Evolutionary conservation across 257 asterid genomes (phyloP).

Genomic region (Parsonsia alboflavescens): DNA sequence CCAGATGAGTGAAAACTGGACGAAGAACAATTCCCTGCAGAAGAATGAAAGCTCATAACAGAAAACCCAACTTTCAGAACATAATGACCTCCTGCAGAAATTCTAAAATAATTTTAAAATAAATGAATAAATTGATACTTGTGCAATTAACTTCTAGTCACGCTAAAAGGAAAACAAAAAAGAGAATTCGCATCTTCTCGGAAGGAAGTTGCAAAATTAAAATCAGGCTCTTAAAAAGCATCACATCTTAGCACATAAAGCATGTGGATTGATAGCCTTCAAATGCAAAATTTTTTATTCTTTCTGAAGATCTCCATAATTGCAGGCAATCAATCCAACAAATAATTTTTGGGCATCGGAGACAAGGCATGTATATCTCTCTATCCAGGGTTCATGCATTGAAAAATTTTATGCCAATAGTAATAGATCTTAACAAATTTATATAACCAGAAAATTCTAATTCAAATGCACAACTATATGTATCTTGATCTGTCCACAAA

Average conservation of each 20-base stretch:
- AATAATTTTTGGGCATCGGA: not conserved
- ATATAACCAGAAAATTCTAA: not conserved
- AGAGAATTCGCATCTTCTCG: not conserved
- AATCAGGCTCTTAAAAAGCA: not conserved
- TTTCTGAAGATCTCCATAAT: not conserved
- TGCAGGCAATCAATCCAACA: not conserved
- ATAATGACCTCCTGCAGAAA: not conserved
- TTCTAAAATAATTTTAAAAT: not conserved
- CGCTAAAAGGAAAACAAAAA: not conserved
- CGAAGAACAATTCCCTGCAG: not conserved
- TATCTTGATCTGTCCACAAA: not conserved
- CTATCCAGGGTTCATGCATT: not conserved
- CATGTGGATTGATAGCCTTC: not conserved
- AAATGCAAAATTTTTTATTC: not conserved
- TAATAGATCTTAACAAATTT: not conserved
- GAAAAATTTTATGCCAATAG: not conserved
- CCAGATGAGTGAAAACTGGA: not conserved
- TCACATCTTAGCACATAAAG: not conserved
- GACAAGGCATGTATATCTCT: not conserved
- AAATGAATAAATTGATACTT: not conserved
- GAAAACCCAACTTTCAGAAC: not conserved
- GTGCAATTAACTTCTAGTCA: not conserved
- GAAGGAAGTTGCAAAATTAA: not conserved
- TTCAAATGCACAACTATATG: not conserved
- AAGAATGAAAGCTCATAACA: not conserved